Evolutionary conservation across 768 basidiomycete species (phyloP).

Genomic region (Kwoniella bestiolae): DNA sequence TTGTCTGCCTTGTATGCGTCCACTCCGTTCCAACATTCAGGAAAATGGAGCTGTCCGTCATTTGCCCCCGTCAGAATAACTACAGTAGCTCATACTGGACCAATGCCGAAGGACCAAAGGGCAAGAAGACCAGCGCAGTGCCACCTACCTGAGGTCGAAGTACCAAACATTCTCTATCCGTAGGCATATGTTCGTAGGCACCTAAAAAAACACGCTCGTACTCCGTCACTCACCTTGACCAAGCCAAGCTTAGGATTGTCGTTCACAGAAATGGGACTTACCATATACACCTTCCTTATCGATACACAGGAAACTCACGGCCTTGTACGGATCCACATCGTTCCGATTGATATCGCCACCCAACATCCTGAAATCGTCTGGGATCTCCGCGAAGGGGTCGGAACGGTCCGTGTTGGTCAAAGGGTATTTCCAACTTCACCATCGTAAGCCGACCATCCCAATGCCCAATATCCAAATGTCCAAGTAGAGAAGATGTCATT

Average conservation of each 20-base stretch:
- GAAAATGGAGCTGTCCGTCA: slow-evolving; percentile 36
- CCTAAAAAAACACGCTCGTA: slow-evolving; percentile 14
- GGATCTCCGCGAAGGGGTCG: slow-evolving; percentile 27
- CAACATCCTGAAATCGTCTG: slow-evolving; percentile 41
- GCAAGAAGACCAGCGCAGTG: neutral
- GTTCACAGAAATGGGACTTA: too few species aligned
- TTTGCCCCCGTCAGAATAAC: neutral
- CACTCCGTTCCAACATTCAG: slow-evolving; percentile 41
- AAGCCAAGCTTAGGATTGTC: too few species aligned
- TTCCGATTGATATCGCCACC: slow-evolving; percentile 31
- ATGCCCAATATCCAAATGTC: too few species aligned
- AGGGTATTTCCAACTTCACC: slow-evolving; percentile 23
- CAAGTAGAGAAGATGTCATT: too few species aligned
- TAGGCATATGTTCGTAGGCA: slow-evolving; percentile 19
- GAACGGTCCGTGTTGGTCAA: slow-evolving; percentile 10
- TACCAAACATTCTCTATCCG: slow-evolving; percentile 23
- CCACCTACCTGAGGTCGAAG: slow-evolving; percentile 28
- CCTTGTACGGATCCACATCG: slow-evolving; percentile 26
- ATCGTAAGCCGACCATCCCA: too few species aligned
- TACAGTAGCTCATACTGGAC: too few species aligned
- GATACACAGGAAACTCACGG: slow-evolving; percentile 30
- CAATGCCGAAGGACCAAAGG: too few species aligned
- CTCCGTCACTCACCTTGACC: too few species aligned
- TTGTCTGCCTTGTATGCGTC: slow-evolving; percentile 33
- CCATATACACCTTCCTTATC: slow-evolving; percentile 26